A percentile compares a stretch with the other conserved stretches of the same genome.
phyloP scores from a whole-genome alignment of 495 filamentous ascomycete species.

The Thermochaetoides thermophila region DNA sequence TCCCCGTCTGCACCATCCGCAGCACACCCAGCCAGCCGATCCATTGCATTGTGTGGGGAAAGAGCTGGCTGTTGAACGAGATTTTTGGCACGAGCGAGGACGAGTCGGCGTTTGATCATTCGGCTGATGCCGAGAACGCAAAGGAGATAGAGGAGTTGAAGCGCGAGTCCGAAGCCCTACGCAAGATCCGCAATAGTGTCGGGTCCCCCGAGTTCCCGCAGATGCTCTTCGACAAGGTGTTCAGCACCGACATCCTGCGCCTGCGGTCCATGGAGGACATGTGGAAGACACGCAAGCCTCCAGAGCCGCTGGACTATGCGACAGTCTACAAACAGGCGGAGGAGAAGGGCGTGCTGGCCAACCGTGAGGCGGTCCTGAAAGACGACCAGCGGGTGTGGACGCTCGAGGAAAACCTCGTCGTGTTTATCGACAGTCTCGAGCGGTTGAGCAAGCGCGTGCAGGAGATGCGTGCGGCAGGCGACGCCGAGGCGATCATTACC shows the following conservation, averaged over 20 bases:
- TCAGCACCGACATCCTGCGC: constrained; percentile 68
- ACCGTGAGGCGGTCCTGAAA: constrained; percentile 39
- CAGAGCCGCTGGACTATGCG: constrained; percentile 57
- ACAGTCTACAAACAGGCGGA: constrained; percentile 42
- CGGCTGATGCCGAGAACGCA: constrained; percentile 71
- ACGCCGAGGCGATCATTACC: constrained; percentile 46
- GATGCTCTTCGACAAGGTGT: constrained; percentile 87
- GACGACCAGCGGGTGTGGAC: constrained; percentile 71
- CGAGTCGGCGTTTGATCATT: constrained; percentile 58
- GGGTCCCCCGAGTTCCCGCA: constrained; percentile 64
- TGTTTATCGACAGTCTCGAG: constrained; percentile 74
- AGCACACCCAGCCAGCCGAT: constrained; percentile 91
- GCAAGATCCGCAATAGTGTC: constrained; percentile 69
- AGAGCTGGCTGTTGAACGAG: constrained; percentile 89
- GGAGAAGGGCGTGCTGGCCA: constrained; percentile 26
- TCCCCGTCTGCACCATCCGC: constrained; percentile 91
- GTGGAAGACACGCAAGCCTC: constrained; percentile 77
- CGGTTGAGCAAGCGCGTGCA: constrained; percentile 59
- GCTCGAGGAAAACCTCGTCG: constrained; percentile 62
- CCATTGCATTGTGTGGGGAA: constrained; percentile 99
- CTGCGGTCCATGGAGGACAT: constrained; percentile 84
- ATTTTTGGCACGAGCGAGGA: constrained; percentile 89
- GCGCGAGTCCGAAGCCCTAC: constrained; percentile 67
- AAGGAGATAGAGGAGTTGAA: constrained; percentile 76
- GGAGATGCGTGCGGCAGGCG: constrained; percentile 38